phyloP scores from a whole-genome alignment of 1,284 basidiomycete genomes.

The Leccinum solheimii region DNA sequence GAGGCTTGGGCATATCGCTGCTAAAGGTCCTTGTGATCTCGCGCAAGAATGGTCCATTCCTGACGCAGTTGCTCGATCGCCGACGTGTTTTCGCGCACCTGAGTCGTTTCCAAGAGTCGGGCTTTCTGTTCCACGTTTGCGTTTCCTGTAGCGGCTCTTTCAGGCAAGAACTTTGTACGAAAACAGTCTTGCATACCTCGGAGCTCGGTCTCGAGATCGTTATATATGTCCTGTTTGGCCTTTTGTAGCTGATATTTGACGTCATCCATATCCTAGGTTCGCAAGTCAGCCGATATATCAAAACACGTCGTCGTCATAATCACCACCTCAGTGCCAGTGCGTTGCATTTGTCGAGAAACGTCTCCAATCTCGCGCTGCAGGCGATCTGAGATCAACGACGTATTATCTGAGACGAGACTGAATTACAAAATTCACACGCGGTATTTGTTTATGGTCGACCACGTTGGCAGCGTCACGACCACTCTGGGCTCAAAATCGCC shows the following conservation, averaged over 20 bases:
- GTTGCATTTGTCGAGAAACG: slow-evolving; percentile 59
- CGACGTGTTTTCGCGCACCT: slow-evolving; percentile 62
- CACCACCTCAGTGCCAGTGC: slow-evolving; percentile 60
- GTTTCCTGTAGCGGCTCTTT: slow-evolving; percentile 43
- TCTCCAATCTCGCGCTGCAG: slow-evolving; percentile 63
- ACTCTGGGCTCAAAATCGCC: too few species aligned
- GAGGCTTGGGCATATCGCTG: slow-evolving; percentile 60
- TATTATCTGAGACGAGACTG: too few species aligned
- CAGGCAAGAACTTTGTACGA: slow-evolving; percentile 10
- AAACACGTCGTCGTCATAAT: slow-evolving; percentile 1
- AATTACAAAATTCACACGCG: too few species aligned
- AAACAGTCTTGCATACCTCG: slow-evolving; percentile 43
- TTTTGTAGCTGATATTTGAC: slow-evolving; percentile 65
- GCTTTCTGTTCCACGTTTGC: slow-evolving; percentile 68
- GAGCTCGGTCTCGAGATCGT: slow-evolving; percentile 66
- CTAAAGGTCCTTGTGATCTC: slow-evolving; percentile 71
- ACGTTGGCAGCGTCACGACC: too few species aligned
- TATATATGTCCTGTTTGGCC: slow-evolving; percentile 68
- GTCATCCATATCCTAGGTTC: slow-evolving; percentile 68
- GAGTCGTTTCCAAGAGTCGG: slow-evolving; percentile 55
- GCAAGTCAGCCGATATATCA: slow-evolving; percentile 15
- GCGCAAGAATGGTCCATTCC: slow-evolving; percentile 65
- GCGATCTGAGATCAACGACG: slow-evolving; percentile 30
- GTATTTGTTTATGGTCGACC: too few species aligned
- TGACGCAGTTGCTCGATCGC: slow-evolving; percentile 71